Conservation (phyloP, 106 monocot species). For the Xerophyta viscosa region DNA sequence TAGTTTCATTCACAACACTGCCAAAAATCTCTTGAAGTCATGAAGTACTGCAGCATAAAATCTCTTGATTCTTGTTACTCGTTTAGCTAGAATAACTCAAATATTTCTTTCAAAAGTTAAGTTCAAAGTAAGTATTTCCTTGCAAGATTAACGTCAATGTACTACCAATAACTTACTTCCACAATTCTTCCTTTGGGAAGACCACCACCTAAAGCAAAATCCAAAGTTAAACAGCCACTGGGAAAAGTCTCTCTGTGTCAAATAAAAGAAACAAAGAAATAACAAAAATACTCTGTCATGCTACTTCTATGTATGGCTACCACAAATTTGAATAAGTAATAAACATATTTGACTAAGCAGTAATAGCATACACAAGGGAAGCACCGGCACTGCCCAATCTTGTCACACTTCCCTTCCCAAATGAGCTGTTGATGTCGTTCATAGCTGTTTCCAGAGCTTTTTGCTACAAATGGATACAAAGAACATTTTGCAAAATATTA, state of each 20-base stretch:
- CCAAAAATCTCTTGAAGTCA: no score
- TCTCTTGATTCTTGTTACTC: no score
- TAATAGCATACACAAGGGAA: conserved; percentile 71
- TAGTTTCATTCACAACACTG: no score
- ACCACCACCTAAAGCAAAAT: conserved; percentile 94
- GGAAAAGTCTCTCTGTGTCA: conserved; percentile 96
- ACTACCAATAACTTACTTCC: conserved; percentile 37
- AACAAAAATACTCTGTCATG: not conserved
- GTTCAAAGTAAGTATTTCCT: no score
- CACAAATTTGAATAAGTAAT: not conserved
- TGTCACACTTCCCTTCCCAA: conserved; percentile 97
- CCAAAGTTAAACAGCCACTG: conserved; percentile 92
- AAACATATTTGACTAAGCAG: not conserved
- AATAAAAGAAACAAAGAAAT: conserved; percentile 1
- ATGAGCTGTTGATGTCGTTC: conserved; percentile 95
- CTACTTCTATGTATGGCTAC: not conserved
- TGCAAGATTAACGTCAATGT: no score
- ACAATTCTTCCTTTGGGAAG: conserved; percentile 98
- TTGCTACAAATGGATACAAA: conserved; percentile 36
- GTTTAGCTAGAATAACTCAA: no score
- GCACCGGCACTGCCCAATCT: conserved; percentile 94
- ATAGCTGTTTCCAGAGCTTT: conserved; percentile 94
- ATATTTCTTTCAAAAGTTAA: no score
- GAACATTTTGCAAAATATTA: no score
- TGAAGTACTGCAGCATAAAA: no score